Base-by-base conservation (phyloP, 495 filamentous ascomycete species). In the Podospora appendiculata region DNA sequence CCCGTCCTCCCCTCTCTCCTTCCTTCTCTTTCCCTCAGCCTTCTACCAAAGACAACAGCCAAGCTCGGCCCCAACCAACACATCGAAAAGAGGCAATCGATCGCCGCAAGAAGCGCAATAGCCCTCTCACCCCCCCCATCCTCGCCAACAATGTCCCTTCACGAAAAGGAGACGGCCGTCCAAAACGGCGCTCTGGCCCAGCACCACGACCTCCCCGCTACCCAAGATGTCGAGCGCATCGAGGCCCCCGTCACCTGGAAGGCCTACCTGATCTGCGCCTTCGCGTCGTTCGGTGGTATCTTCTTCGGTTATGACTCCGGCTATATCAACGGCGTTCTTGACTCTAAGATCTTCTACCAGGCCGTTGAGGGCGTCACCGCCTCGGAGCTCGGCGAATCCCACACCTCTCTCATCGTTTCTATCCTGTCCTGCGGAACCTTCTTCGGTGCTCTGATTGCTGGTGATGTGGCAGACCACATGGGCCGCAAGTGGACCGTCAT, bases 341-440 rank as follows among this genome's bases (percentile, higher is more conserved):
- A 63, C 47, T 78, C 81, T 70, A 34, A 64, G 48, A 66, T 72
- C 63, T 78, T 80, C 67, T 71, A 73, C 54, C 19, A 70, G 13
- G 61, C 69, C 39, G 71, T 78, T 60, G 72, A 74, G 59, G 56
- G 59, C 50, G 1, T 18, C 57, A 45, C 13, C 51, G 56, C 52
- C 54, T 53, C 44, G 4, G 55, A n/a, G 7, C 41, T 76, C 40
- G 59, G 46, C 8, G 59, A 67, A 18, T 60, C 58, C 14, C 49
- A 73, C 60, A 78, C 80, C 57, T 83, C 81, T 6, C 74, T 88
- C 33, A 87, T 87, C 59, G 82, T 82, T 56, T 87, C 85, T 32
- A 87, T 89, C 58, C 77, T 88, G 17, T 88, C 86, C 32, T 78
- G 75, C 58, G 86, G 86, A 59, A 89, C 86, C 52, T 88, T 89